These are phyloP conservation scores for Ruellia speciosa DNA, from an alignment of 305 asterid genomes.

Conservation along the genomic window DNA sequence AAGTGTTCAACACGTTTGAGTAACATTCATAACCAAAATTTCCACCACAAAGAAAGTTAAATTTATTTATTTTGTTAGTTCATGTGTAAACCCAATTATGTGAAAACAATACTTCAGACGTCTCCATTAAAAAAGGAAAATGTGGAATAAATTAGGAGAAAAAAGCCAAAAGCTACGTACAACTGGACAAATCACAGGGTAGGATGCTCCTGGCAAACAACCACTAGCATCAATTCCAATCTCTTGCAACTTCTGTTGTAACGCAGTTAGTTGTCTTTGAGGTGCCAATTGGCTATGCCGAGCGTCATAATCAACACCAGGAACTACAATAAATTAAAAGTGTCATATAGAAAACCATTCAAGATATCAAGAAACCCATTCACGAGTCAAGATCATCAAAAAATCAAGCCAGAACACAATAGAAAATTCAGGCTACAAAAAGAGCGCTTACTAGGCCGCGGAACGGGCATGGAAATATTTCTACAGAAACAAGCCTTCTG, in stretches of 20 bases:
- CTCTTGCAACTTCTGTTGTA: conserved; percentile 40
- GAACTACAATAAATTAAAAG: conserved; percentile 26
- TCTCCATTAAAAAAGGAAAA: neutral
- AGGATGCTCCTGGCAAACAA: conserved; percentile 49
- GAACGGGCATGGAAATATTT: conserved; percentile 36
- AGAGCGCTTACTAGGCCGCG: conserved; percentile 40
- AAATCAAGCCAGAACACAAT: neutral
- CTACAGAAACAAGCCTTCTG: conserved; percentile 23
- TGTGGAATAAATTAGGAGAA: neutral
- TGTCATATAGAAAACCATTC: too few relatives aligned
- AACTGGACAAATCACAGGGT: conserved; percentile 43
- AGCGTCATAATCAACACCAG: conserved; percentile 33
- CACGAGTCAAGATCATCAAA: neutral
- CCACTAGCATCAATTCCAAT: conserved; percentile 38
- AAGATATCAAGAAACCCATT: neutral
- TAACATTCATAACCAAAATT: neutral
- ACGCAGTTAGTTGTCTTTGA: conserved; percentile 18
- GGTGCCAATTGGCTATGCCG: conserved; percentile 32
- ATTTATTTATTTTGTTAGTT: too few relatives aligned
- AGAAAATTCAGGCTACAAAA: neutral
- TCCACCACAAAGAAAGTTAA: neutral
- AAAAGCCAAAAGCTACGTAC: conserved; percentile 32
- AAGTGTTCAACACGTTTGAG: neutral
- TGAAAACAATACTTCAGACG: neutral
- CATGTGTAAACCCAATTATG: too few relatives aligned